Conservation (phyloP, 2,329 filamentous ascomycete species). For the Xylaria sp. region DNA sequence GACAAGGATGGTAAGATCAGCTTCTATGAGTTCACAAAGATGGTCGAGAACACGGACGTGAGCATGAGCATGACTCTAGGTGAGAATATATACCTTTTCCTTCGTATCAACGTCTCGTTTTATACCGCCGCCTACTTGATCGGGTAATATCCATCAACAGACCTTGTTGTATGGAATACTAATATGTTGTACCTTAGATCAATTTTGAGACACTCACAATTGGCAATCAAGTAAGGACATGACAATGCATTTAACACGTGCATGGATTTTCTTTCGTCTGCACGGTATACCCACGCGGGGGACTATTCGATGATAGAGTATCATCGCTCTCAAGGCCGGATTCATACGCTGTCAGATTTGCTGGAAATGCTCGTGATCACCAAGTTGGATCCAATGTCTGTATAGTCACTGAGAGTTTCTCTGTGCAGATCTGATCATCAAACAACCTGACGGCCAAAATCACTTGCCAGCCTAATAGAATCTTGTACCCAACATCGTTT, state of each 20-base stretch:
- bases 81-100: constrained; percentile 53
- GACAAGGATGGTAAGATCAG: constrained; percentile 98
- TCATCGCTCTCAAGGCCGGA: not conserved
- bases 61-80: constrained; percentile 80
- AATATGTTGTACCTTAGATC: constrained; percentile 27
- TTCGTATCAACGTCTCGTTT: not conserved
- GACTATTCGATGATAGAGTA: constrained; percentile 8
- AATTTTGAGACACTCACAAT: constrained; percentile 33
- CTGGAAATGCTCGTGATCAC: constrained; percentile 15
- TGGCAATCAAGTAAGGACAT: constrained; percentile 5
- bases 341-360: constrained; percentile 3
- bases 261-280: not conserved
- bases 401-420: not conserved
- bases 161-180: constrained; percentile 10
- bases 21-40: constrained; percentile 98
- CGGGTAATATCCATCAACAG: not conserved
- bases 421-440: not conserved
- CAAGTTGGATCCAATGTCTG: constrained; percentile 13
- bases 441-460: constrained; percentile 9
- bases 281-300: not conserved
- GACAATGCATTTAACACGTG: not conserved
- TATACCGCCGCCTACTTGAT: too few relatives aligned
- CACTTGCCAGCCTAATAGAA: constrained; percentile 8
- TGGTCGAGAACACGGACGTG: constrained; percentile 94
- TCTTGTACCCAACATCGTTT: not conserved